Conservation (phyloP, 805 yeast genomes). For the Starmerella sirachaensis region DNA sequence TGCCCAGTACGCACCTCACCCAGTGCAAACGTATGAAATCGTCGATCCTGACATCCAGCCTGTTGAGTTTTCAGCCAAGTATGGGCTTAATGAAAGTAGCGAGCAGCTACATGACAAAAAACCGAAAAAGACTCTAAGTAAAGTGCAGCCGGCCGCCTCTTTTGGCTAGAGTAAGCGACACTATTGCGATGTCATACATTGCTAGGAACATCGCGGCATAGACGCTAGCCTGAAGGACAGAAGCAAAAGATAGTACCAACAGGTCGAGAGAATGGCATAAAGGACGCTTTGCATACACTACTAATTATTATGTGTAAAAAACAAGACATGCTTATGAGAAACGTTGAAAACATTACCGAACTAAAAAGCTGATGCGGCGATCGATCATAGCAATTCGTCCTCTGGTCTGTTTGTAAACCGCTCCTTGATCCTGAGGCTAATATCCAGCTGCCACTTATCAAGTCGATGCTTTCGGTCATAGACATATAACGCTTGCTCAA, state of each 20-base stretch:
- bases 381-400: constrained; percentile 14
- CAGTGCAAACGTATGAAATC: constrained; percentile 21
- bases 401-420: constrained; percentile 8
- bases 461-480: constrained; percentile 19
- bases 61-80: constrained; percentile 17
- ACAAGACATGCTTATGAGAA: too few species aligned
- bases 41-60: constrained; percentile 24
- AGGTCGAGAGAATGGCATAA: too few species aligned
- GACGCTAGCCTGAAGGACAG: too few species aligned
- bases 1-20: constrained; percentile 22
- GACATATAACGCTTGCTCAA: constrained; percentile 18
- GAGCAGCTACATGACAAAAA: not conserved
- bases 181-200: too few species aligned
- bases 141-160: constrained; percentile 5
- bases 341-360: too few species aligned
- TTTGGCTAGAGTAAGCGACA: too few species aligned
- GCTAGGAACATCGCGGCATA: too few species aligned
- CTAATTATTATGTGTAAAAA: too few species aligned
- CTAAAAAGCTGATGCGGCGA: too few species aligned
- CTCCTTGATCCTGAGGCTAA: constrained; percentile 14
- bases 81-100: not conserved
- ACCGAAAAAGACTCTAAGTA: not conserved
- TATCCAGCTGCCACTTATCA: constrained; percentile 16
- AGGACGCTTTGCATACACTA: too few species aligned
- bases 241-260: too few species aligned